Conservation (phyloP, 2,329 filamentous ascomycete species). For the Polychaeton citri region DNA sequence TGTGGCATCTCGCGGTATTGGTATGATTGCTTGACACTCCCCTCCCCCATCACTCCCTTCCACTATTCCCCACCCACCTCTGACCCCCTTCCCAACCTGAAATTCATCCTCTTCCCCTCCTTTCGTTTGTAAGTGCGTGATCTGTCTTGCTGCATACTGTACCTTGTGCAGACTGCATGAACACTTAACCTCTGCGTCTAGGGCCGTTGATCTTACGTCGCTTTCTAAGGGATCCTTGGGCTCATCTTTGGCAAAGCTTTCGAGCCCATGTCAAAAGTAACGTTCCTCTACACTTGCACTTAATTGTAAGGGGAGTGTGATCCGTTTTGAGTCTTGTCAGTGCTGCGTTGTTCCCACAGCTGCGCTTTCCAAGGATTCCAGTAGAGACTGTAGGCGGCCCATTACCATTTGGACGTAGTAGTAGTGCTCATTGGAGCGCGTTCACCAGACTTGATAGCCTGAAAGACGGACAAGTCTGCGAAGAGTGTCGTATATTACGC, state of each 20-base stretch:
- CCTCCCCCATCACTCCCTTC: slow-evolving; percentile 24
- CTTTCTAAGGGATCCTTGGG: slow-evolving; percentile 84
- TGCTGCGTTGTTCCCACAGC: slow-evolving; percentile 54
- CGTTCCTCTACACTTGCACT: slow-evolving; percentile 64
- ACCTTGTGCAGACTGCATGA: slow-evolving; percentile 60
- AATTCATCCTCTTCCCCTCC: slow-evolving; percentile 10
- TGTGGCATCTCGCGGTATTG: slow-evolving; percentile 99
- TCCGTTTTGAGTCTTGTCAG: slow-evolving; percentile 7
- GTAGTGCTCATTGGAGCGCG: slow-evolving; percentile 16
- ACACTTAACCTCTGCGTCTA: slow-evolving; percentile 76
- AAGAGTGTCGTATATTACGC: slow-evolving; percentile 17
- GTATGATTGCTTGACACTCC: slow-evolving; percentile 74
- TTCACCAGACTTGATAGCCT: slow-evolving; percentile 8
- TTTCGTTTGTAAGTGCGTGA: slow-evolving; percentile 42
- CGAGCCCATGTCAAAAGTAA: slow-evolving; percentile 46
- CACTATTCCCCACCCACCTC: slow-evolving; percentile 29
- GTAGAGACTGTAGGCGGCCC: slow-evolving; percentile 42
- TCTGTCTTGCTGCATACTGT: slow-evolving; percentile 61
- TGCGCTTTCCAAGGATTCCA: slow-evolving; percentile 53
- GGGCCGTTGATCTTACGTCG: slow-evolving; percentile 69
- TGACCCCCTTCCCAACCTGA: slow-evolving; percentile 24
- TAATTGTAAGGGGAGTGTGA: slow-evolving; percentile 66
- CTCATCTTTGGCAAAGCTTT: slow-evolving; percentile 32
- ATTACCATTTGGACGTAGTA: slow-evolving; percentile 26
- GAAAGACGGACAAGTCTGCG: slow-evolving; percentile 11